Conservation (phyloP, 2,329 filamentous ascomycete species). For the Cercospora citrullina region DNA sequence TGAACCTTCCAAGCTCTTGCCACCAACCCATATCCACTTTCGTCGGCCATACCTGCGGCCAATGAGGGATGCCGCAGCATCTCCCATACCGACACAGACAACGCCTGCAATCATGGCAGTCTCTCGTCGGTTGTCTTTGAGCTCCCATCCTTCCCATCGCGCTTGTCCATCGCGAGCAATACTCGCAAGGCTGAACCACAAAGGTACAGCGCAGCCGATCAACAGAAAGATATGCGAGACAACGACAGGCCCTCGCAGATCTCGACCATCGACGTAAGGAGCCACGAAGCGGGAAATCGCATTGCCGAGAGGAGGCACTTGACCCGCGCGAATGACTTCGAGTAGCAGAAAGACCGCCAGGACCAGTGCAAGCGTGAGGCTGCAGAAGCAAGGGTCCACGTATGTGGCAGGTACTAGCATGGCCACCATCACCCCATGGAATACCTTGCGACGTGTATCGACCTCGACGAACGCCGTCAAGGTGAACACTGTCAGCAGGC, state of each 20-base stretch:
- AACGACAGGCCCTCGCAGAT: slow-evolving; percentile 89
- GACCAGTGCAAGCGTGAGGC: slow-evolving; percentile 75
- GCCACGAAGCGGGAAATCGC: slow-evolving; percentile 84
- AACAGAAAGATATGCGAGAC: slow-evolving; percentile 95
- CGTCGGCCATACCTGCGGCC: slow-evolving; percentile 80
- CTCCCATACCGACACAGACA: slow-evolving; percentile 90
- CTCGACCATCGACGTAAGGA: slow-evolving; percentile 90
- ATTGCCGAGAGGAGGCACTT: slow-evolving; percentile 84
- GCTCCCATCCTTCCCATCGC: slow-evolving; percentile 72
- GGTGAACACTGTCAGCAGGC: slow-evolving; percentile 71
- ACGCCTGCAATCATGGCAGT: slow-evolving; percentile 90
- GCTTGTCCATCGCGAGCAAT: slow-evolving; percentile 58
- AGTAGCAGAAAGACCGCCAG: slow-evolving; percentile 84
- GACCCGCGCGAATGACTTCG: slow-evolving; percentile 84
- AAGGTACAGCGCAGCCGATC: slow-evolving; percentile 89
- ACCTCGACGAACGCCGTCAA: slow-evolving; percentile 86
- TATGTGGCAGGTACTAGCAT: slow-evolving; percentile 90
- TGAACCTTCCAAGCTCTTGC: slow-evolving; percentile 88
- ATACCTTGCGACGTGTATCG: slow-evolving; percentile 93
- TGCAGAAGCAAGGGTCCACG: slow-evolving; percentile 80
- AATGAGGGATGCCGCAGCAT: slow-evolving; percentile 87
- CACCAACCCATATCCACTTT: slow-evolving; percentile 96
- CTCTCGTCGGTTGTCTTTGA: slow-evolving; percentile 60
- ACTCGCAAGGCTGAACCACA: slow-evolving; percentile 83
- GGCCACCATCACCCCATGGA: slow-evolving; percentile 96